Percentiles rank a stretch among this genome's conserved stretches.
Evolutionary conservation across 2,329 filamentous ascomycete species (phyloP).

Genomic region (Cyclaneusma minus): DNA sequence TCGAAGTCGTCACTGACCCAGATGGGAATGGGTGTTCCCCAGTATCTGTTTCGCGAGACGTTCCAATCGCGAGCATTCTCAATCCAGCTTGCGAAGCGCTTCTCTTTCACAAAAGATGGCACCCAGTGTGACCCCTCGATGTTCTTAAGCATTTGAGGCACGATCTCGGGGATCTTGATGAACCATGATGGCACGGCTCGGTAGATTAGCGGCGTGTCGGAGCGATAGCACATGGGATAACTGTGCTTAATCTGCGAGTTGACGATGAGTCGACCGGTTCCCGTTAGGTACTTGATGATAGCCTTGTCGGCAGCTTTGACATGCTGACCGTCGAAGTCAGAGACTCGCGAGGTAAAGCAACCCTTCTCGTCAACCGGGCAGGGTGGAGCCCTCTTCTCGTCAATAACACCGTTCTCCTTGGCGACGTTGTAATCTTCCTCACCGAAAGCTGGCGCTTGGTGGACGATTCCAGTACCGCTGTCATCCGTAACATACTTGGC

Average conservation of each 20-base stretch:
- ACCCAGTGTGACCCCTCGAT: slow-evolving; percentile 89
- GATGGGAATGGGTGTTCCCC: slow-evolving; percentile 83
- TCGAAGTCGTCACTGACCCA: slow-evolving; percentile 86
- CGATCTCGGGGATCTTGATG: slow-evolving; percentile 68
- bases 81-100: slow-evolving; percentile 85
- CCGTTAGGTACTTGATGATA: slow-evolving; percentile 81
- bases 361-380: slow-evolving; percentile 82
- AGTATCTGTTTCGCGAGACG: slow-evolving; percentile 83
- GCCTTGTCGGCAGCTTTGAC: slow-evolving; percentile 87
- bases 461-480: slow-evolving; percentile 85
- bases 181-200: slow-evolving; percentile 91
- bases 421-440: slow-evolving; percentile 90
- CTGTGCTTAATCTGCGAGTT: slow-evolving; percentile 83
- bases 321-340: slow-evolving; percentile 72
- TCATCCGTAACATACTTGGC: slow-evolving; percentile 79
- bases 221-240: slow-evolving; percentile 86
- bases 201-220: slow-evolving; percentile 90
- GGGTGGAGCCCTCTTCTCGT: slow-evolving; percentile 61
- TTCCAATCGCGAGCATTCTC: slow-evolving; percentile 88
- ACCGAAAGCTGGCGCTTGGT: slow-evolving; percentile 86
- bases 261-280: slow-evolving; percentile 58
- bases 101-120: slow-evolving; percentile 78
- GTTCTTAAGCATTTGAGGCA: slow-evolving; percentile 80
- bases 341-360: slow-evolving; percentile 60
- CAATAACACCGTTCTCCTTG: slow-evolving; percentile 61